Evolutionary conservation across 2,329 filamentous ascomycete genomes (phyloP), one percentile per base, ranked within the genome.

Genomic region (Plenodomus lindquistii): DNA sequence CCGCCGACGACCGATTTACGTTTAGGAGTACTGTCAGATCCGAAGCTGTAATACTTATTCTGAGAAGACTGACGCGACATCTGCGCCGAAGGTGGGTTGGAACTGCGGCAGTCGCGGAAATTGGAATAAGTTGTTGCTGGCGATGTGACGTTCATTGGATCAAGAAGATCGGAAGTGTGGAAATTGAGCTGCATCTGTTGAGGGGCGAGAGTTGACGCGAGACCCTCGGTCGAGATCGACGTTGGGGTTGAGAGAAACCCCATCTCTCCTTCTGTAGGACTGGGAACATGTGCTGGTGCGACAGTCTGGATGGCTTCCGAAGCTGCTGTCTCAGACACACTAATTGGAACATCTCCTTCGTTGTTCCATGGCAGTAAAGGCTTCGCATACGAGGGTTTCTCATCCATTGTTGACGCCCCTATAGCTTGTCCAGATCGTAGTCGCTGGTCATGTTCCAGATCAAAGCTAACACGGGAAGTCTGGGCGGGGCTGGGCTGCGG

Each of bases 31-130:
- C 61, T 66, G 10, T 61, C 66, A 27, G 65, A 66, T 37, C 62
- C 67, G 52, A 75, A 77, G 41, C 69, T 70, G 50, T 78, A 78
- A 8, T 72, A 57, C 19, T 71, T 70, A 0, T 67, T 53, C 0
- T 69, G 62, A 13, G 69, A 71, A 37, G 62, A 63, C 10, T 65
- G 59, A 13, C 72, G 68, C 50, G 41, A 38, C n/a, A 63, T 42
- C 2, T 54, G 63, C 18, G 15, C 61, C 17, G 39, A 46, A 46
- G 35, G 61, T 49, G 46, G 60, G 59, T 29, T 58, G 60, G n/a
- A 48, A 42, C 27, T 31, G 29, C 47, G 54, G 20, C 8, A 49
- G 15, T 48, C 57, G 8, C 61, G 58, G 40, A 65, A 59, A 36
- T 60, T 58, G 1, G 67, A 67, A 42, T 69, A 70, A 4, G 52